Evolutionary conservation across 1,284 basidiomycete genomes (phyloP).

Genomic region (Inonotus hispidus): DNA sequence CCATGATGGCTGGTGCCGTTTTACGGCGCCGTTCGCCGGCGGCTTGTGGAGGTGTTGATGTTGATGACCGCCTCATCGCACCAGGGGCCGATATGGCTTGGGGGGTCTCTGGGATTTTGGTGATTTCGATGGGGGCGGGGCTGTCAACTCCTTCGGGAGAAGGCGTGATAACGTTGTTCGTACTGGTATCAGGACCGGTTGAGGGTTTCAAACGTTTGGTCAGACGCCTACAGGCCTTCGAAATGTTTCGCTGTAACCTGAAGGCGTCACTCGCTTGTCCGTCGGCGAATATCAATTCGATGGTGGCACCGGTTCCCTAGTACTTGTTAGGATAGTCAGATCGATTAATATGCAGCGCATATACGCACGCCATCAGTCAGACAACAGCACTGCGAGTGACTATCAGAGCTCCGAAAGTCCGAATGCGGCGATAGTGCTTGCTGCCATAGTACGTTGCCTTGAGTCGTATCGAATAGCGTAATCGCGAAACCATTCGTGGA

Average conservation of each 20-base stretch:
- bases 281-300: background rate
- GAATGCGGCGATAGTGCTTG: background rate
- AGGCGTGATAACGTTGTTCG: background rate
- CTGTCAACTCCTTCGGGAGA: background rate
- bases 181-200: background rate
- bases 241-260: background rate
- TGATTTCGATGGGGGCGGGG: background rate
- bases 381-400: background rate
- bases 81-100: background rate
- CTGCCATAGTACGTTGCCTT: background rate
- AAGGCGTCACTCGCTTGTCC: background rate
- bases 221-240: background rate
- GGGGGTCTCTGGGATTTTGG: too few species aligned
- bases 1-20: background rate
- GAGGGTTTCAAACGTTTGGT: background rate
- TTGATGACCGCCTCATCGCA: background rate
- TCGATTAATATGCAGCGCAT: background rate
- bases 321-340: background rate
- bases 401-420: background rate
- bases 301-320: background rate
- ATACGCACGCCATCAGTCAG: background rate
- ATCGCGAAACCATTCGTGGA: background rate
- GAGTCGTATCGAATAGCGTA: background rate
- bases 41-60: background rate
- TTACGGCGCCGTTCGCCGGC: background rate